Evolutionary conservation across 768 basidiomycete species (phyloP), one percentile per base, ranked within the genome.

Genomic region (Agaricus blazei): DNA sequence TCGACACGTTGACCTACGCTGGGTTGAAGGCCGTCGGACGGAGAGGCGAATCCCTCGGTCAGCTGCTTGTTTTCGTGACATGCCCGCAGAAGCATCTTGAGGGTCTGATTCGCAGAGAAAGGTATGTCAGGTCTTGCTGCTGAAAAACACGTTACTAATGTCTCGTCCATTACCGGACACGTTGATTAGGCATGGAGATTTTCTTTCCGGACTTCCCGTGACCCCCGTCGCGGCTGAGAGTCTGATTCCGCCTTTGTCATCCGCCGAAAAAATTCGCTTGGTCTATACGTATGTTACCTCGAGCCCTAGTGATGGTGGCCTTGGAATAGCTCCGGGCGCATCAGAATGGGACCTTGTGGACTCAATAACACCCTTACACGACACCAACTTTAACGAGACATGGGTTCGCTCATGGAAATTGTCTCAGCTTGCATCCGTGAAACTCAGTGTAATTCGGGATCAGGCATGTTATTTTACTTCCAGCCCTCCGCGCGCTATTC

Each of bases 381-480:
- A 98, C 68, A 80, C 83, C 15, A 72, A 80, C 45, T 90, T 91
- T 71, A 93, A 96, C 67, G 79, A 87, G 8, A 62, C 70, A 0
- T 95, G 93, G 93, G 78, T 91, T 51, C 79, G 80, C 24, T 72
- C 80, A 9, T 93, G 93, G 90, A 84, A 84, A 12, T 77, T 75
- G 7, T 78, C 78, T 31, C 77, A 83, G 29, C 77, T 87, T 47
- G 83, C 81, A 12, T 82, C 81, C 19, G 76, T 81, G 9, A 78
- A 86, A 56, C 77, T 90, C n/a, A 80, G 80, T 48, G 78, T 79
- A 53, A 81, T 96, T 46, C 81, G 87, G 40, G 79, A 87, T 60
- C 87, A 91, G 71, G 88, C 84, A 49, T 23, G 53, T 42, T 31
- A 40, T 26, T 8, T 1, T 24, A n/a, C 4, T 41, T 9, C 40